A percentile compares a stretch with the other conserved stretches of the same genome.
phyloP scores from a whole-genome alignment of 106 monocot species.

The Phalaenopsis aphrodite region DNA sequence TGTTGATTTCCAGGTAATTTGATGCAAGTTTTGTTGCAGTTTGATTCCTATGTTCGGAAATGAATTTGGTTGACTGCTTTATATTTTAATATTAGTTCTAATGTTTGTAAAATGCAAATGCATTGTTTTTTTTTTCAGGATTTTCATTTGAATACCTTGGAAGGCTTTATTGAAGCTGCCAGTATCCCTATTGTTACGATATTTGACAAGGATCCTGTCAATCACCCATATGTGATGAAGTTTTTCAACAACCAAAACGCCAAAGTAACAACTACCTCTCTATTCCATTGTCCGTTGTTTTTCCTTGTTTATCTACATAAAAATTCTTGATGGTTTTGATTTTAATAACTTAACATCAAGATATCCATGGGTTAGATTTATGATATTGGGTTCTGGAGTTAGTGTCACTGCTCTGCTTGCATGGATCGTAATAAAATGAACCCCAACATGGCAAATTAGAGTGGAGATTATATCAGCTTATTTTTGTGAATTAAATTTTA shows the following conservation, averaged over 20 bases:
- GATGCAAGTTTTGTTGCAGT: background rate
- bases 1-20: slow-evolving; percentile 66
- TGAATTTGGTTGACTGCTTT: background rate
- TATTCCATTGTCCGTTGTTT: background rate
- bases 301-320: background rate
- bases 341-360: background rate
- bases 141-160: slow-evolving; percentile 58
- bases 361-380: background rate
- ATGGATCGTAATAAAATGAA: background rate
- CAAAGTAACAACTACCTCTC: slow-evolving; percentile 43
- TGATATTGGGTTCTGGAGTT: background rate
- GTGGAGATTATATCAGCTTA: background rate
- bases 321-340: background rate
- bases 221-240: slow-evolving; percentile 64
- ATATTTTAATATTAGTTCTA: background rate
- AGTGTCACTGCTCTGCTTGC: background rate
- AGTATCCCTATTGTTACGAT: slow-evolving; percentile 55
- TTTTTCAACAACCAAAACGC: slow-evolving; percentile 61
- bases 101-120: background rate
- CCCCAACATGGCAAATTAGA: background rate
- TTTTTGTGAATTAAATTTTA: background rate
- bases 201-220: slow-evolving; percentile 63
- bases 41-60: background rate
- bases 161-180: slow-evolving; percentile 63
- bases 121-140: slow-evolving; percentile 35